These are phyloP conservation scores for Hypsizygus marmoreus DNA, from an alignment of 768 basidiomycete genomes.

Conservation along the genomic window DNA sequence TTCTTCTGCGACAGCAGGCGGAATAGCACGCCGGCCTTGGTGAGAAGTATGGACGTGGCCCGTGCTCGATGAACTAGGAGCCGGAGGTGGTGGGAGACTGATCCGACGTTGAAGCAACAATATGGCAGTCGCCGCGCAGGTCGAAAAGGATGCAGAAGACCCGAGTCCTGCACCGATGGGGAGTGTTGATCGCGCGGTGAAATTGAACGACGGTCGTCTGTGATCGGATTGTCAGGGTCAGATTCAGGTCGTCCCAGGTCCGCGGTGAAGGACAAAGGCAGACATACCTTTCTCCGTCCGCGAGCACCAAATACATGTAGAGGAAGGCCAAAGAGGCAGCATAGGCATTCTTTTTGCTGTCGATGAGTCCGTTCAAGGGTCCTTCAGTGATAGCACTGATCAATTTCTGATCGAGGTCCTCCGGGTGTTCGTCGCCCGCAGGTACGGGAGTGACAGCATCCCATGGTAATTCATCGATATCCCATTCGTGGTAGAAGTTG, in stretches of 20 bases:
- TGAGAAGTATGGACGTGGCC: slow-evolving; percentile 67
- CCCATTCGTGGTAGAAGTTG: slow-evolving; percentile 81
- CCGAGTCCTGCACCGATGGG: slow-evolving; percentile 96
- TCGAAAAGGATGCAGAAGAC: slow-evolving; percentile 94
- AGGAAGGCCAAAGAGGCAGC: slow-evolving; percentile 72
- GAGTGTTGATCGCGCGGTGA: slow-evolving; percentile 83
- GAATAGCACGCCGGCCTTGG: slow-evolving; percentile 64
- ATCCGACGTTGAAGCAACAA: slow-evolving; percentile 78
- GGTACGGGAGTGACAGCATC: slow-evolving; percentile 58
- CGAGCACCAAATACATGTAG: slow-evolving; percentile 89
- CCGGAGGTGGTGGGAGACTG: slow-evolving; percentile 51
- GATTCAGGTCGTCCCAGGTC: slow-evolving; percentile 17
- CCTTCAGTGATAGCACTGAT: slow-evolving; percentile 66
- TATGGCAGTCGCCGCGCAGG: slow-evolving; percentile 79
- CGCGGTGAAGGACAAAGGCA: slow-evolving; percentile 9
- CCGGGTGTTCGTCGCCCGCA: slow-evolving; percentile 56
- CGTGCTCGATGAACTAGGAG: slow-evolving; percentile 41
- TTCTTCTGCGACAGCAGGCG: slow-evolving; percentile 65
- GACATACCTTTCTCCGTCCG: slow-evolving; percentile 57
- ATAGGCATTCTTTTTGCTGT: slow-evolving; percentile 38
- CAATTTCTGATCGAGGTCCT: slow-evolving; percentile 71
- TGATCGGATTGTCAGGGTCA: slow-evolving; percentile 12
- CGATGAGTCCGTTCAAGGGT: slow-evolving; percentile 38
- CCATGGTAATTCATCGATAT: slow-evolving; percentile 79
- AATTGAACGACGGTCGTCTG: slow-evolving; percentile 79